Conservation (phyloP, 2,329 filamentous ascomycete species). For the Harringtonia lauricola region DNA sequence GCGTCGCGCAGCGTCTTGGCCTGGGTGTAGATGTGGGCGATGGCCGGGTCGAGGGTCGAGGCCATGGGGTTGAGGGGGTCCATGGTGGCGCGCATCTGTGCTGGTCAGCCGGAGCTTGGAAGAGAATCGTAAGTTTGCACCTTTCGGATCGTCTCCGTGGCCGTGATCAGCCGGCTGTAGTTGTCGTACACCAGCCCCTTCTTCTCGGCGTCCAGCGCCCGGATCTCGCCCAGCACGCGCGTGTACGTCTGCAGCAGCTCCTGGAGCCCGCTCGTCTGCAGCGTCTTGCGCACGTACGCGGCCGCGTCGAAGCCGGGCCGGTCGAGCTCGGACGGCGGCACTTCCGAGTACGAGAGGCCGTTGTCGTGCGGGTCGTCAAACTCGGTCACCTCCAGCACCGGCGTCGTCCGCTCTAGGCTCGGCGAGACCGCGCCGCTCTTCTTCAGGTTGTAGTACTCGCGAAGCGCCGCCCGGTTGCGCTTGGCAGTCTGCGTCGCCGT, state of each 20-base stretch:
- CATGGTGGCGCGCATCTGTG: constrained; percentile 72
- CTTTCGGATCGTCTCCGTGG: constrained; percentile 88
- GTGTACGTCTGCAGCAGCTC: constrained; percentile 62
- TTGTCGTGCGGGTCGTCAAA: constrained; percentile 19
- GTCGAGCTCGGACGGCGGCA: constrained; percentile 63
- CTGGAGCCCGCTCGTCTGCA: constrained; percentile 53
- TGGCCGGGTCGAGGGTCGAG: constrained; percentile 60
- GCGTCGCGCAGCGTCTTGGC: constrained; percentile 42
- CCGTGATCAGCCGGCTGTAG: constrained; percentile 92
- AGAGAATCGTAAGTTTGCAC: constrained; percentile 20
- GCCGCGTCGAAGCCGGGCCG: constrained; percentile 59
- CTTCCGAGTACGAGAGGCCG: constrained; percentile 34
- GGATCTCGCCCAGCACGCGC: constrained; percentile 65
- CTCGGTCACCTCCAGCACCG: constrained; percentile 31
- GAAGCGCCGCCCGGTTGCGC: constrained; percentile 71
- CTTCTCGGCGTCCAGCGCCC: constrained; percentile 86
- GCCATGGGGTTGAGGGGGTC: constrained; percentile 66
- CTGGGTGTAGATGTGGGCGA: constrained; percentile 60
- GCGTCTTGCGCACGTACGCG: constrained; percentile 51
- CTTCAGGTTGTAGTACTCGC: constrained; percentile 89
- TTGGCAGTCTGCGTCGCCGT: constrained; percentile 24
- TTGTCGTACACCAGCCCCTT: constrained; percentile 98
- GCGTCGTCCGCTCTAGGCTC: no score
- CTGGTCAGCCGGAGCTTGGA: background rate
- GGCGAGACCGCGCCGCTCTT: constrained; percentile 24